Evolutionary conservation across 208 protist genomes (phyloP), one percentile per base, ranked within the genome.

Genomic region (Leishmania braziliensis): DNA sequence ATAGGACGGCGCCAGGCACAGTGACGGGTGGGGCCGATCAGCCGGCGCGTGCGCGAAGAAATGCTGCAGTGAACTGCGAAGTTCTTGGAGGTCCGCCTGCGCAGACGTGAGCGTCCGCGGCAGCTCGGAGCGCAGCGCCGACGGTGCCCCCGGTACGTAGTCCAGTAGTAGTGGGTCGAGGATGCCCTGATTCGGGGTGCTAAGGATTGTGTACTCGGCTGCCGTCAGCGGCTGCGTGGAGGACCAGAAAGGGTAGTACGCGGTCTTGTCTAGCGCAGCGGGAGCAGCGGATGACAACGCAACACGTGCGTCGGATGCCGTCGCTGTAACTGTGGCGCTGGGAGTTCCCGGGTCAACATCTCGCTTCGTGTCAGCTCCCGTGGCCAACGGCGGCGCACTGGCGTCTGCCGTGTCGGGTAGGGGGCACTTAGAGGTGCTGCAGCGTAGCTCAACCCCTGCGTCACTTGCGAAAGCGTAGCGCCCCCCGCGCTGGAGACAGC

Each of bases 141-240:
- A 85, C 46, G 86, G 76, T 0, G 84, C 46, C 6, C 77, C 77
- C 1, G 90, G 89, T 51, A 95, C 58, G 79, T 93, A 95, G n/a
- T 86, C 75, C 29, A 88, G 83, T 63, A 96, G 77, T 26, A 90
- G 69, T 3, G 60, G 63, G 80, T 95, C 92, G 18, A 95, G 84
- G 16, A 54, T 48, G 12, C 69, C 65, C 0, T 83, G 72, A 26
- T 85, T 48, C 5, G 77, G 75, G n/a, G 93, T 81, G 65, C 90
- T 93, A 33, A 97, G 87, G 5, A 96, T 74, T 20, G 92, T 95
- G 87, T 91, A 96, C 87, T 97, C 92, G 6, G 91, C 95, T 14
- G 95, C 88, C 9, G 93, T 96, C 76, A 94, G 77, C 5, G 90
- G 89, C 84, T 91, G 84, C 9, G 39, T 4, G 5, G 72, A 66